phyloP scores from a whole-genome alignment of 1,139 yeast species.

The Candida anutae region DNA sequence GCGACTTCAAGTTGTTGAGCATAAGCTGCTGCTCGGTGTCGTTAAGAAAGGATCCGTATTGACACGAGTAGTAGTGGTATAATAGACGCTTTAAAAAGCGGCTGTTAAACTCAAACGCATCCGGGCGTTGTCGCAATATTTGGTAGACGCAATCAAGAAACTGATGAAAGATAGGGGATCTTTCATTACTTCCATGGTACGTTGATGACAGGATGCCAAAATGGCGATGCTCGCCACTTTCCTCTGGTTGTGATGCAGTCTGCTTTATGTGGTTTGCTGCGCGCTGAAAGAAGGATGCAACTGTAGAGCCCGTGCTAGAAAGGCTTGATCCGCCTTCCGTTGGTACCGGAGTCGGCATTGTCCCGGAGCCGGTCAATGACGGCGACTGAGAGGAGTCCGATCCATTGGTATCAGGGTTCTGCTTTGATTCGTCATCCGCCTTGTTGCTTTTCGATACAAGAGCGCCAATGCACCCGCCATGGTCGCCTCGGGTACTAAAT shows the following conservation, averaged over 20 bases:
- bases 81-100: conserved; percentile 74
- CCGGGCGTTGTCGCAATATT: conserved; percentile 61
- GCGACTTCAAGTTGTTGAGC: conserved; percentile 24
- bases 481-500: conserved; percentile 78
- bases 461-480: conserved; percentile 46
- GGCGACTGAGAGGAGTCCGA: neutral
- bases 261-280: conserved; percentile 39
- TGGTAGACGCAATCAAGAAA: conserved; percentile 88
- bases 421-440: conserved; percentile 3
- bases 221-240: conserved; percentile 1
- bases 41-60: conserved; percentile 82
- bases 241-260: conserved; percentile 20
- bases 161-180: conserved; percentile 90
- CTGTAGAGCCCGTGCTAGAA: conserved; percentile 5
- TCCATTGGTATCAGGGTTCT: neutral
- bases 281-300: conserved; percentile 28
- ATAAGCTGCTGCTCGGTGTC: conserved; percentile 61
- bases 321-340: too few relatives aligned
- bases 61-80: conserved; percentile 89
- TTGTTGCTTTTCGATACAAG: conserved; percentile 15
- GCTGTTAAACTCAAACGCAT: conserved; percentile 78
- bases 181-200: conserved; percentile 36
- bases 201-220: conserved; percentile 11
- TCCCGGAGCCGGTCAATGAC: neutral
- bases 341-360: too few relatives aligned